Percentiles rank a stretch among this genome's conserved stretches.
These are phyloP conservation scores for Entamoeba moshkovskii DNA, from an alignment of 208 protist species.

Conservation along the genomic window DNA sequence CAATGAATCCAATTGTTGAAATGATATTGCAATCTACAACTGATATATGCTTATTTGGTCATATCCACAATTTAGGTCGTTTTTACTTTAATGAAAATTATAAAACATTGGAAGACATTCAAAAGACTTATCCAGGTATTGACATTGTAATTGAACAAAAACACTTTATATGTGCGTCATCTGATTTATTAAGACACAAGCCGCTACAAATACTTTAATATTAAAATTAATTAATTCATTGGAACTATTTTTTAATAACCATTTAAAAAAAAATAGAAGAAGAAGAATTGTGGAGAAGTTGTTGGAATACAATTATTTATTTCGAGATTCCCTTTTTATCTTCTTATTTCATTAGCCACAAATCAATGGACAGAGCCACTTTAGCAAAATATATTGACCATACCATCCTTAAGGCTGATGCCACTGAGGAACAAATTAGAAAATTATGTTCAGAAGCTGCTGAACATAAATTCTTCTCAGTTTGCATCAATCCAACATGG, in stretches of 20 bases:
- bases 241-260: too few relatives aligned
- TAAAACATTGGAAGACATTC: neutral
- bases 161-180: neutral
- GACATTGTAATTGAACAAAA: neutral
- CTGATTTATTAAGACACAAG: neutral
- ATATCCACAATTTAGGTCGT: neutral
- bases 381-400: conserved; percentile 65
- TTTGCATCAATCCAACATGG: conserved; percentile 69
- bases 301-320: too few relatives aligned
- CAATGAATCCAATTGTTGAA: neutral
- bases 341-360: neutral
- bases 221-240: neutral
- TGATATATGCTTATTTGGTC: neutral
- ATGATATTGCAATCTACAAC: neutral
- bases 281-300: too few relatives aligned
- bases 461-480: conserved; percentile 57
- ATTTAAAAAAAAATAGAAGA: too few relatives aligned
- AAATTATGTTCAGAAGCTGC: conserved; percentile 66
- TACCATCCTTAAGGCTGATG: conserved; percentile 65
- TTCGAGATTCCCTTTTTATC: too few relatives aligned
- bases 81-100: neutral
- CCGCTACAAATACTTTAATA: neutral
- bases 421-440: conserved; percentile 42
- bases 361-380: neutral
- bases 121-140: neutral